These are phyloP conservation scores for Ganoderma multipileum DNA, from an alignment of 1,284 basidiomycete genomes.

Conservation along the genomic window DNA sequence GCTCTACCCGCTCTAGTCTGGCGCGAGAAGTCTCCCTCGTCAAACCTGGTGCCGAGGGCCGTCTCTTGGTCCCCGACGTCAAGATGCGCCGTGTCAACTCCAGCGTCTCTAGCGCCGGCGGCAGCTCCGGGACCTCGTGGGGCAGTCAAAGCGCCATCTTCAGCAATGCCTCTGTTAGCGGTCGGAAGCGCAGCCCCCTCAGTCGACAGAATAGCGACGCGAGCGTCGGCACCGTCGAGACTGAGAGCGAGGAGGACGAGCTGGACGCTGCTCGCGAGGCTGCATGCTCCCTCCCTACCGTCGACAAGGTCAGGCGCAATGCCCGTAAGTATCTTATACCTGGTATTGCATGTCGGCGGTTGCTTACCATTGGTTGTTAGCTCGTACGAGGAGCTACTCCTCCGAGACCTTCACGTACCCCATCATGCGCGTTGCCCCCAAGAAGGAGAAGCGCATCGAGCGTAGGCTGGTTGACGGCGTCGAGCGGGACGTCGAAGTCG, in stretches of 20 bases:
- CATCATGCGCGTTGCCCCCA: conserved; percentile 60
- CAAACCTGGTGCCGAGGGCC: conserved; percentile 63
- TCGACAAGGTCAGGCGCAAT: conserved; percentile 35
- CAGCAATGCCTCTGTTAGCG: conserved; percentile 20
- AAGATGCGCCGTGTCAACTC: conserved; percentile 50
- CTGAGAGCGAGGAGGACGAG: conserved; percentile 49
- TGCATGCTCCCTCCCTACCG: conserved; percentile 26
- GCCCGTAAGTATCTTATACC: conserved; percentile 36
- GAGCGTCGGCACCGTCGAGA: conserved; percentile 32
- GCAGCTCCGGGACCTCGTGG: conserved; percentile 34
- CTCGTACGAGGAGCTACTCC: conserved; percentile 70
- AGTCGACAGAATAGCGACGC: conserved; percentile 44
- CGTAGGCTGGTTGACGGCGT: conserved; percentile 57
- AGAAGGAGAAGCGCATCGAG: conserved; percentile 60
- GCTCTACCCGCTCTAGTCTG: conserved; percentile 37
- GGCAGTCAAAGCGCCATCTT: conserved; percentile 26
- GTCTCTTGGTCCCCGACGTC: conserved; percentile 70
- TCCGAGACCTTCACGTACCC: conserved; percentile 72
- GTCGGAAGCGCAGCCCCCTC: conserved; percentile 47
- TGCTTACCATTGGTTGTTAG: conserved; percentile 41
- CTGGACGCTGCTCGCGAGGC: conserved; percentile 24
- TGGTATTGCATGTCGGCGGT: conserved; percentile 10
- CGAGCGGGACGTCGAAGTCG: conserved; percentile 54
- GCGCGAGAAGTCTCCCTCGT: conserved; percentile 57
- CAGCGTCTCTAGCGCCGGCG: conserved; percentile 33